A percentile compares a stretch with the other conserved stretches of the same genome.
Conservation (phyloP, 192 early-diverging fungal species). For the Coemansia sp. region DNA sequence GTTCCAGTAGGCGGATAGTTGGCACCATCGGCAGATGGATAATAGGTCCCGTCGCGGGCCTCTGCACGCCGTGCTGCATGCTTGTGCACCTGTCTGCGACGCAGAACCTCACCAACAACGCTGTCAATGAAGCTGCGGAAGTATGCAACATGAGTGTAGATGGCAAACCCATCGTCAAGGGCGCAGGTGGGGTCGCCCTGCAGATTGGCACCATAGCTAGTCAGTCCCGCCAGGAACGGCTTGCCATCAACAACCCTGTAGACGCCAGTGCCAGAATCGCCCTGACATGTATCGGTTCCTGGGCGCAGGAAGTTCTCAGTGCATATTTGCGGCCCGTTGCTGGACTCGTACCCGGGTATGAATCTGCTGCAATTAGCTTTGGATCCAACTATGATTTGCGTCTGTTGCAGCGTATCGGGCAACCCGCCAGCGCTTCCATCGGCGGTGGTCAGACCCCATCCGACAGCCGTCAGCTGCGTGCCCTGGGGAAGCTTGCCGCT, state of each 20-base stretch:
- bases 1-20: background rate
- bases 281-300: conserved; percentile 48
- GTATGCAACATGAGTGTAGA: conserved; percentile 44
- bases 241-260: conserved; percentile 16
- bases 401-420: conserved; percentile 27
- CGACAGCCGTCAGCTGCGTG: conserved; percentile 26
- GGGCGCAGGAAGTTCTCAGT: conserved; percentile 40
- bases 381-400: conserved; percentile 27
- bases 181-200: conserved; percentile 43
- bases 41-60: background rate
- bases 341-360: conserved; percentile 28
- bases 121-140: conserved; percentile 27
- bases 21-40: background rate
- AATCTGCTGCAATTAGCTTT: conserved; percentile 26
- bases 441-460: conserved; percentile 35
- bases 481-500: conserved; percentile 15
- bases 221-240: conserved; percentile 34
- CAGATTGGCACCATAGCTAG: conserved; percentile 43
- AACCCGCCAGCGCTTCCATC: conserved; percentile 4
- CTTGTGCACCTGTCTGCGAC: background rate
- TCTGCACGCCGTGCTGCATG: background rate
- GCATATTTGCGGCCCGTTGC: conserved; percentile 49
- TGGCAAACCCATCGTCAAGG: conserved; percentile 36
- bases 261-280: conserved; percentile 47
- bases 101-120: conserved; percentile 6